These are phyloP conservation scores for Volvox carteri DNA, from an alignment of 163 green algal species.

Conservation along the genomic window DNA sequence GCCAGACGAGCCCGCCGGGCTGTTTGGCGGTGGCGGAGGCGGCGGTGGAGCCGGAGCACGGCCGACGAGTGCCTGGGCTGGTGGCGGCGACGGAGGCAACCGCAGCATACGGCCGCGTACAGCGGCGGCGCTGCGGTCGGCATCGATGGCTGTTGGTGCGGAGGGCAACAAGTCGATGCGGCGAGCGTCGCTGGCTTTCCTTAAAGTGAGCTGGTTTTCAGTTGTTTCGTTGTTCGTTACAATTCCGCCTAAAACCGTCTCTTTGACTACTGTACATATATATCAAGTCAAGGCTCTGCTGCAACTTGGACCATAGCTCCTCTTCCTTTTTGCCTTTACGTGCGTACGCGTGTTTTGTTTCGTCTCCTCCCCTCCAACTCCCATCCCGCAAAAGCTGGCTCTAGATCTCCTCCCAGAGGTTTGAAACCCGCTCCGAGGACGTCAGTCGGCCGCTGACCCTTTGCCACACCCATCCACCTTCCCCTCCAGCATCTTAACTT, in stretches of 20 bases:
- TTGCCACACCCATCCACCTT: neutral
- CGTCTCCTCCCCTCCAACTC: neutral
- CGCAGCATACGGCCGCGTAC: slow-evolving; percentile 34
- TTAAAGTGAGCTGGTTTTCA: too few relatives aligned
- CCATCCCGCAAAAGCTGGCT: too few relatives aligned
- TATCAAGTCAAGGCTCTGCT: too few relatives aligned
- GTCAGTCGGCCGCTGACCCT: too few relatives aligned
- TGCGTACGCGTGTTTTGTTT: too few relatives aligned
- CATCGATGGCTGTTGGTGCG: neutral
- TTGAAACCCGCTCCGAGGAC: too few relatives aligned
- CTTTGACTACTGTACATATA: too few relatives aligned
- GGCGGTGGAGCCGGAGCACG: neutral
- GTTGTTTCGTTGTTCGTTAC: too few relatives aligned
- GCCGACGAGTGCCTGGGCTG: slow-evolving; percentile 13
- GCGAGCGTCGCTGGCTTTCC: slow-evolving; percentile 18
- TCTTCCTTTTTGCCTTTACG: too few relatives aligned
- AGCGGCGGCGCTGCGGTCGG: neutral
- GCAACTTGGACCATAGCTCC: too few relatives aligned
- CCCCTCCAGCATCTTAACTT: neutral
- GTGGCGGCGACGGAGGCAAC: neutral
- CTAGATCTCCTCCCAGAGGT: too few relatives aligned
- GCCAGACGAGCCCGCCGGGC: neutral
- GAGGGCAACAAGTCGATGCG: slow-evolving; percentile 45
- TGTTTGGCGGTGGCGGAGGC: slow-evolving; percentile 7
- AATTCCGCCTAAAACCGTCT: too few relatives aligned